These are phyloP conservation scores for Trichoderma sp. DNA, from an alignment of 2,329 filamentous ascomycete genomes.

Conservation along the genomic window DNA sequence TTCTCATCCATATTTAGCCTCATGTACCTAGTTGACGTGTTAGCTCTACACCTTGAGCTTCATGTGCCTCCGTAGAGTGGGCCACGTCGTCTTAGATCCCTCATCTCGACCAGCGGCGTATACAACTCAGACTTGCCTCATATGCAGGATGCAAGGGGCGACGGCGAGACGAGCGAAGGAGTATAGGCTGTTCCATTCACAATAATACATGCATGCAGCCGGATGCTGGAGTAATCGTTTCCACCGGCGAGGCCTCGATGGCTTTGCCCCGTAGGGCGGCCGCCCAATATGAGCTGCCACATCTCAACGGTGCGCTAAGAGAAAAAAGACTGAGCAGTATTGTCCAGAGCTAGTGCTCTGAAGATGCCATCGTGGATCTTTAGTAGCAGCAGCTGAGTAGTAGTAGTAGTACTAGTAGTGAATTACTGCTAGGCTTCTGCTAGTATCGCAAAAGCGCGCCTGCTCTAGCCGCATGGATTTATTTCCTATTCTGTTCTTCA, in stretches of 20 bases:
- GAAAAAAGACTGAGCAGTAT: neutral
- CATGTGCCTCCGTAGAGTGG: neutral
- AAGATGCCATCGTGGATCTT: neutral
- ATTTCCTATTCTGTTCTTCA: neutral
- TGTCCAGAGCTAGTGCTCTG: neutral
- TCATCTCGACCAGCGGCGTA: conserved; percentile 7
- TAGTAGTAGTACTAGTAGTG: neutral
- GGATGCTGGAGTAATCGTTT: neutral
- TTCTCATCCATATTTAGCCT: neutral
- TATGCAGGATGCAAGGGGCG: neutral
- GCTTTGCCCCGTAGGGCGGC: neutral
- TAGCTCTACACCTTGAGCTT: neutral
- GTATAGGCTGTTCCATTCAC: neutral
- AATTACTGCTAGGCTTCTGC: neutral
- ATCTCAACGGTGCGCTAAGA: conserved; percentile 10
- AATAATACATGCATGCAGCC: conserved; percentile 2
- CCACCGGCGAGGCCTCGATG: neutral
- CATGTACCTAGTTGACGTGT: neutral
- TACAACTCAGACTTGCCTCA: neutral
- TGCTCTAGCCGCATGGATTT: neutral
- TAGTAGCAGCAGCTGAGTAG: neutral
- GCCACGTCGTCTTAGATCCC: neutral
- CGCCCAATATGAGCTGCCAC: neutral
- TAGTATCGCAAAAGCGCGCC: neutral
- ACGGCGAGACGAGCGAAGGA: neutral